Percentiles rank a stretch among this genome's conserved stretches.
Evolutionary conservation across 2,329 filamentous ascomycete species (phyloP).

Genomic region (Myrmaecium sp.): DNA sequence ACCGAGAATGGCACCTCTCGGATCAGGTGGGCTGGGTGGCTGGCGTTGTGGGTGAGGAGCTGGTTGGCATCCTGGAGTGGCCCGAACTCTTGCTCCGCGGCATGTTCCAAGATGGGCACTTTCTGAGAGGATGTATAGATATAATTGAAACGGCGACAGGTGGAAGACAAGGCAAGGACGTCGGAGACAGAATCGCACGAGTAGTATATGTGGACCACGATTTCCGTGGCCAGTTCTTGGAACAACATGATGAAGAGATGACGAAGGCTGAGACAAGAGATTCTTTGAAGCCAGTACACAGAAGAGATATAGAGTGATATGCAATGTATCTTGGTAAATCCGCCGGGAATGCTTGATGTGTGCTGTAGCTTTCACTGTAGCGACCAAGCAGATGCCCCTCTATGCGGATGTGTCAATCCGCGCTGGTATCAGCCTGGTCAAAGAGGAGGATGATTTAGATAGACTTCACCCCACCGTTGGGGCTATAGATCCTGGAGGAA

Average conservation of each 20-base stretch:
- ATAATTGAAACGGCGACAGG: conserved; percentile 36
- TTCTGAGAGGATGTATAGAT: conserved; percentile 37
- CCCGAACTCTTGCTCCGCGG: conserved; percentile 38
- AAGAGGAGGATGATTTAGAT: conserved; percentile 22
- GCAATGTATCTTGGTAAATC: conserved; percentile 7
- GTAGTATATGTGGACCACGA: conserved; percentile 39
- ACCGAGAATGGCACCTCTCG: conserved; percentile 37
- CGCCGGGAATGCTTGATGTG: conserved; percentile 3
- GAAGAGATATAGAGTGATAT: no score
- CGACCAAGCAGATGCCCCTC: no score
- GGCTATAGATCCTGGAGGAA: conserved; percentile 27
- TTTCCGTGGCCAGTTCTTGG: conserved; percentile 39
- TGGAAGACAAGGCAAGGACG: conserved; percentile 35
- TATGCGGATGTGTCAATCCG: no score
- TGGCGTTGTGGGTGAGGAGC: conserved; percentile 42
- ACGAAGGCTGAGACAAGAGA: conserved; percentile 2
- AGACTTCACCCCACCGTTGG: conserved; percentile 34
- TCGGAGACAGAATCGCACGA: conserved; percentile 35
- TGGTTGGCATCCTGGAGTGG: conserved; percentile 42
- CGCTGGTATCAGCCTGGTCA: no score
- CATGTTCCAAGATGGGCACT: conserved; percentile 35
- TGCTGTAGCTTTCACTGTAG: conserved; percentile 11
- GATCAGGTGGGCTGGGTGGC: conserved; percentile 37
- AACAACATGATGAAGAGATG: conserved; percentile 31
- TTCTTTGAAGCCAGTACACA: no score